Evolutionary conservation across 305 asterid genomes (phyloP).

Genomic region (Fraxinus paxiana): DNA sequence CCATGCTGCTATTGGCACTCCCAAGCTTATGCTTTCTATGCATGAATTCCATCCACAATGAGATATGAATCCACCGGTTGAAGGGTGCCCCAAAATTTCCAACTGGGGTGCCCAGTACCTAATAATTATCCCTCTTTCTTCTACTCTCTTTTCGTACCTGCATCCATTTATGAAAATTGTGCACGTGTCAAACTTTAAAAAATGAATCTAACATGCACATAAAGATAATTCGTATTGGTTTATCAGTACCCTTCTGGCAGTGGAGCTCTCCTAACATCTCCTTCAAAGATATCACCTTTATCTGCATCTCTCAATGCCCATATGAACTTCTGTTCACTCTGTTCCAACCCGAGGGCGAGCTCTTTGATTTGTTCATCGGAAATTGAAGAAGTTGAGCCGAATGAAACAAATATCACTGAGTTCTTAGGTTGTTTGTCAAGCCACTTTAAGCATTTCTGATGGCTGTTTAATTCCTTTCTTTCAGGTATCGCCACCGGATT

Average conservation of each 20-base stretch:
- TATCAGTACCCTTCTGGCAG: conserved; percentile 28
- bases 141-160: conserved; percentile 26
- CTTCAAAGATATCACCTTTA: conserved; percentile 23
- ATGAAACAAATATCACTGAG: conserved; percentile 25
- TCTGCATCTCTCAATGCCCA: conserved; percentile 46
- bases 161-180: background rate
- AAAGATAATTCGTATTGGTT: background rate
- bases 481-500: conserved; percentile 8
- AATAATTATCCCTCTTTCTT: conserved; percentile 31
- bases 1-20: conserved; percentile 51
- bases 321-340: conserved; percentile 29
- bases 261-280: background rate
- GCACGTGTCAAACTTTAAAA: background rate
- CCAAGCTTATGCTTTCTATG: conserved; percentile 44
- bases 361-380: conserved; percentile 29
- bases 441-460: conserved; percentile 14
- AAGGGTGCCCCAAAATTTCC: conserved; percentile 37
- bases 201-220: background rate
- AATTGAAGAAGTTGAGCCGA: conserved; percentile 34
- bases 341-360: conserved; percentile 29
- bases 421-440: conserved; percentile 16
- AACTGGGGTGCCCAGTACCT: conserved; percentile 66
- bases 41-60: conserved; percentile 68
- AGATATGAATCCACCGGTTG: conserved; percentile 54
- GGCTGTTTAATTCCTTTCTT: background rate